Evolutionary conservation across 305 asterid genomes (phyloP).

Genomic region (Nicotiana rustica): DNA sequence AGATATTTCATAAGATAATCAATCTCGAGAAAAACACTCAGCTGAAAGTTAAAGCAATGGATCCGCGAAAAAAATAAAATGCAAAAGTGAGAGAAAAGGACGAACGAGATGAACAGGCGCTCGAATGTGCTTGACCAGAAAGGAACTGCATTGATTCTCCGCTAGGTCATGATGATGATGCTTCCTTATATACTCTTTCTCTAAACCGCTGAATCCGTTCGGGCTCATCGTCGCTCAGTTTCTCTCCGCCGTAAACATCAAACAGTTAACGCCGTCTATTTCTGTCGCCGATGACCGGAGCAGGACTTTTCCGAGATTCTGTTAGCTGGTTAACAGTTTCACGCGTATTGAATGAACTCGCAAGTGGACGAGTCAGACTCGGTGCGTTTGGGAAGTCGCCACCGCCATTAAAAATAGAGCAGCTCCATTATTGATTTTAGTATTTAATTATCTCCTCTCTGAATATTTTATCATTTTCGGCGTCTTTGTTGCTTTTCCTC

Average conservation of each 20-base stretch:
- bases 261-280: constrained; percentile 38
- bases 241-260: background rate
- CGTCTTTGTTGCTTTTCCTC: background rate
- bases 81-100: background rate
- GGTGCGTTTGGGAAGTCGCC: background rate
- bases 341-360: constrained; percentile 22
- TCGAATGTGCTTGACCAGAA: constrained; percentile 69
- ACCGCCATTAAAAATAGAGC: constrained; percentile 28
- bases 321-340: background rate
- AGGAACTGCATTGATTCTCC: constrained; percentile 73
- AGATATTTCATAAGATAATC: background rate
- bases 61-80: constrained; percentile 32
- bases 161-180: constrained; percentile 65
- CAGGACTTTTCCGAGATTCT: background rate
- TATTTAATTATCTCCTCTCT: background rate
- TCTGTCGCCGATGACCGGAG: constrained; percentile 30
- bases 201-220: constrained; percentile 56
- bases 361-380: background rate
- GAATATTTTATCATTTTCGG: constrained; percentile 28
- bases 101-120: constrained; percentile 84
- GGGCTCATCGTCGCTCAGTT: constrained; percentile 48
- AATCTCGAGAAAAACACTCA: constrained; percentile 4
- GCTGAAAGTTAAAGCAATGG: constrained; percentile 36
- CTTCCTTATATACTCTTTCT: constrained; percentile 57
- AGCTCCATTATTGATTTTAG: constrained; percentile 16